These are phyloP conservation scores for Hypomyces rosellus DNA, from an alignment of 2,329 filamentous ascomycete genomes.

Conservation along the genomic window DNA sequence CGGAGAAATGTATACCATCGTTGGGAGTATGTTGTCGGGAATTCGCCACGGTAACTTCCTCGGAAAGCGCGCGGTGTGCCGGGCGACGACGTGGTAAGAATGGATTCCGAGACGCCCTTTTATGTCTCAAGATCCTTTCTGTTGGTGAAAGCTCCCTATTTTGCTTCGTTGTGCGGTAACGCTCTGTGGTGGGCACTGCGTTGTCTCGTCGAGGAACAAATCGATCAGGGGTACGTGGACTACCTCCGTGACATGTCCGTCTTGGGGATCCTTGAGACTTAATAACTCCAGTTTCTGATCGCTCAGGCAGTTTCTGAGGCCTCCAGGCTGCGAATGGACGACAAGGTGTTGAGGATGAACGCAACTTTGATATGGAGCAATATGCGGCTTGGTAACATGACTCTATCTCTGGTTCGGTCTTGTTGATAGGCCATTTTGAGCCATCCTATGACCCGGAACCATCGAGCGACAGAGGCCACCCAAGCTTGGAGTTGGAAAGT, in stretches of 20 bases:
- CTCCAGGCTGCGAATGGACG: slow-evolving; percentile 1
- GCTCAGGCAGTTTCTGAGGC: slow-evolving; percentile 3
- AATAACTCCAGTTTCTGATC: not conserved
- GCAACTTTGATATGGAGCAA: not conserved
- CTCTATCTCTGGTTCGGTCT: not conserved
- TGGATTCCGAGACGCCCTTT: slow-evolving; percentile 34
- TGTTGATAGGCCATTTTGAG: not conserved
- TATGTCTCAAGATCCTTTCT: slow-evolving; percentile 41
- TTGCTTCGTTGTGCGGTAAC: slow-evolving; percentile 40
- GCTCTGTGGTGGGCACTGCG: slow-evolving; percentile 32
- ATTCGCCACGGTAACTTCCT: not conserved
- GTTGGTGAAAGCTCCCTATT: slow-evolving; percentile 34
- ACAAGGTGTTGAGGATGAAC: not conserved
- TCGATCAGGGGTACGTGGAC: slow-evolving; percentile 34
- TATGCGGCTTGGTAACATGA: not conserved
- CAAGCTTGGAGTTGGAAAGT: not conserved
- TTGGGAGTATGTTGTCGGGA: not conserved
- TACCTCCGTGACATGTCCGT: slow-evolving; percentile 4
- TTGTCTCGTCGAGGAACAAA: slow-evolving; percentile 42
- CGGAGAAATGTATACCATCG: not conserved
- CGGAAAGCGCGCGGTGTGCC: slow-evolving; percentile 13
- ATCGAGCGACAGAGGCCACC: slow-evolving; percentile 2
- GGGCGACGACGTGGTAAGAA: slow-evolving; percentile 27
- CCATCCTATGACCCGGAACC: slow-evolving; percentile 9
- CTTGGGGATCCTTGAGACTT: not conserved